Conservation (phyloP, 495 filamentous ascomycete genomes). For the Xanthoparmelia taractica region DNA sequence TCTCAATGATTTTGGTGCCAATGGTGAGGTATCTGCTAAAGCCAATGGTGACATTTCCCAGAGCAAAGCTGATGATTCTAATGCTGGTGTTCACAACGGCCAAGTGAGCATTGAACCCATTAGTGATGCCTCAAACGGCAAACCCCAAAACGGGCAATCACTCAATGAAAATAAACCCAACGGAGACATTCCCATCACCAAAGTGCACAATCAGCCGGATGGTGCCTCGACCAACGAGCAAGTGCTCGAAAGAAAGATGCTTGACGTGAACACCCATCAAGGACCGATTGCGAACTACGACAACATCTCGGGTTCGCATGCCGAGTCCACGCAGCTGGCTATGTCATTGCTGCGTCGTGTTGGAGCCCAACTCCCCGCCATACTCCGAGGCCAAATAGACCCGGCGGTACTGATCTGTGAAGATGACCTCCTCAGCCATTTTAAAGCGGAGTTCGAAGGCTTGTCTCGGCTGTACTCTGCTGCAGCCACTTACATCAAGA, state of each 20-base stretch:
- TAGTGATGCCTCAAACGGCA: too few relatives aligned
- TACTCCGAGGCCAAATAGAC: constrained; percentile 7
- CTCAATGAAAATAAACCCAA: neutral
- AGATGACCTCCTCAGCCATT: neutral
- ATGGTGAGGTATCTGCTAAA: too few relatives aligned
- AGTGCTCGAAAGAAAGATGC: too few relatives aligned
- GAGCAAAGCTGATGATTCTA: too few relatives aligned
- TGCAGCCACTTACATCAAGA: constrained; percentile 1
- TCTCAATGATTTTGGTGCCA: too few relatives aligned
- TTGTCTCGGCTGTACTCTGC: neutral
- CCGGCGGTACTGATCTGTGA: neutral
- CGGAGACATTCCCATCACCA: neutral
- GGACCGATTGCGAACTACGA: too few relatives aligned
- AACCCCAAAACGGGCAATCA: too few relatives aligned
- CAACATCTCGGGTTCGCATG: neutral
- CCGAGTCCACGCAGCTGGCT: neutral
- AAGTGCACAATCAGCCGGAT: neutral
- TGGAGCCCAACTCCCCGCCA: neutral
- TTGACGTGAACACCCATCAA: too few relatives aligned
- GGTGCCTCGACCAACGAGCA: neutral
- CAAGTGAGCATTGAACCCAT: too few relatives aligned
- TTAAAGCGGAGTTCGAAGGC: neutral
- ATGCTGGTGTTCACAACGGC: too few relatives aligned
- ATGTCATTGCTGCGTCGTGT: neutral
- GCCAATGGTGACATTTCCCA: too few relatives aligned